phyloP scores from a whole-genome alignment of 2,329 filamentous ascomycete species.

The Neurospora crassa region DNA sequence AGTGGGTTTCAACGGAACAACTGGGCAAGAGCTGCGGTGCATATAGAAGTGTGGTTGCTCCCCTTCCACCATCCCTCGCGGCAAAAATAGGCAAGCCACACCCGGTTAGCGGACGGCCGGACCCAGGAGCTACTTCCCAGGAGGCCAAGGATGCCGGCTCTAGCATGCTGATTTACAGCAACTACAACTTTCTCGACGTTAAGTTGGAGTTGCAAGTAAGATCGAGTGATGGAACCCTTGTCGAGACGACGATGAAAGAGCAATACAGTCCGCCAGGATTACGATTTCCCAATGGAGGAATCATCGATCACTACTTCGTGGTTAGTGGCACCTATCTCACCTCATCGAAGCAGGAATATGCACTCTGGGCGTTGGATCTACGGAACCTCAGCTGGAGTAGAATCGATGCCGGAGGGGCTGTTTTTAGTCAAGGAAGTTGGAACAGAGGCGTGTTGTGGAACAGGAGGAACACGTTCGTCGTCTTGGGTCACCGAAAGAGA shows the following conservation, averaged over 20 bases:
- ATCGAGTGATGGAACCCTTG: constrained; percentile 69
- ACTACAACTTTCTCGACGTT: constrained; percentile 97
- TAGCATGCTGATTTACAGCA: constrained; percentile 94
- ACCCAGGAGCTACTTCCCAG: constrained; percentile 38
- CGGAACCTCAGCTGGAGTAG: constrained; percentile 85
- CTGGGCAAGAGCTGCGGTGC: constrained; percentile 91
- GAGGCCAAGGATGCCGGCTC: constrained; percentile 49
- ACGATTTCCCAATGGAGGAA: constrained; percentile 88
- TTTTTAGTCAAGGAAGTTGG: constrained; percentile 97
- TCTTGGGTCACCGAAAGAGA: constrained; percentile 85
- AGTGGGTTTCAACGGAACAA: constrained; percentile 85
- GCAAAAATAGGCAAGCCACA: constrained; percentile 57
- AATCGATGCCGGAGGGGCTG: constrained; percentile 87
- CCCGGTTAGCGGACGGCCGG: constrained; percentile 28
- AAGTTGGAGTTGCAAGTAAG: constrained; percentile 91
- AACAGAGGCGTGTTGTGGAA: constrained; percentile 93
- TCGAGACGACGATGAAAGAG: constrained; percentile 82
- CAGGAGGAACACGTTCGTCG: constrained; percentile 87
- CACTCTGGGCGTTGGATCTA: constrained; percentile 88
- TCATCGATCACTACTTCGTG: constrained; percentile 94
- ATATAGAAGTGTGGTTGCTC: constrained; percentile 89
- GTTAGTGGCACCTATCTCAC: constrained; percentile 96
- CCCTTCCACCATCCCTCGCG: constrained; percentile 58
- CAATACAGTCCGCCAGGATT: constrained; percentile 82
- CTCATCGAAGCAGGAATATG: constrained; percentile 96